Base-by-base conservation (phyloP, 169 alveolate species). In the Ichthyophthirius multifiliis region DNA sequence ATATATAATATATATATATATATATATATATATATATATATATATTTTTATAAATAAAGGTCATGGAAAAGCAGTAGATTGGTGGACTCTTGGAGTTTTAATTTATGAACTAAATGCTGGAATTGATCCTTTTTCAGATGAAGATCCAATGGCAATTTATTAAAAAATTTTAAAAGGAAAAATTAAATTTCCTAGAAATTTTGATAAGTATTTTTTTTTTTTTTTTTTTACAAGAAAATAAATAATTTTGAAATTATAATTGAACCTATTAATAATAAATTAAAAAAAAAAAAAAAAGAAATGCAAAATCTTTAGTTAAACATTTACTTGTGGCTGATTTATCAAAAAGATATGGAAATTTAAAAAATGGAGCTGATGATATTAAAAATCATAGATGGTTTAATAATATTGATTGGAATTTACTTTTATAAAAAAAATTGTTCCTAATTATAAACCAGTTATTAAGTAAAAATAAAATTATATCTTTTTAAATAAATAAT, bases 91-190 rank as follows among this genome's bases (percentile, higher is more conserved):
- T 18, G 96, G 96, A 20, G 83, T 92, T 27, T 43, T 94, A 43
- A 83, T 89, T 43, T 94, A 89, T 82, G 97, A 94, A 83, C 90
- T 94, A 96, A 67, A 88, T 32, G 95, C 94, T 30, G 94, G 97
- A 23, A 82, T 85, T 73, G 92, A 85, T 47, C 95, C 95, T 31
- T 95, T 95, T 83, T 93, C 91, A 82, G 95, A 95, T 94, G 97
- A 78, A 87, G 96, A 91, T 89, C 96, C 93, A 48, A 94, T 85
- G 97, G 94, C 94, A 41, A 92, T 89, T 41, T 90, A 88, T 76
- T 78, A 87, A 76, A 93, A 89, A 84, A 87, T 90, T 15, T 74
- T 88, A n/a, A 94, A 89, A 75, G 94, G 95, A 35, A 90, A 94
- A 77, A 76, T 88, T 5, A 90, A 84, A 86, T 88, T 90, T 82